Evolutionary conservation across 2,329 filamentous ascomycete genomes (phyloP), one percentile per base, ranked within the genome.

Genomic region (Monosporascus sp.): DNA sequence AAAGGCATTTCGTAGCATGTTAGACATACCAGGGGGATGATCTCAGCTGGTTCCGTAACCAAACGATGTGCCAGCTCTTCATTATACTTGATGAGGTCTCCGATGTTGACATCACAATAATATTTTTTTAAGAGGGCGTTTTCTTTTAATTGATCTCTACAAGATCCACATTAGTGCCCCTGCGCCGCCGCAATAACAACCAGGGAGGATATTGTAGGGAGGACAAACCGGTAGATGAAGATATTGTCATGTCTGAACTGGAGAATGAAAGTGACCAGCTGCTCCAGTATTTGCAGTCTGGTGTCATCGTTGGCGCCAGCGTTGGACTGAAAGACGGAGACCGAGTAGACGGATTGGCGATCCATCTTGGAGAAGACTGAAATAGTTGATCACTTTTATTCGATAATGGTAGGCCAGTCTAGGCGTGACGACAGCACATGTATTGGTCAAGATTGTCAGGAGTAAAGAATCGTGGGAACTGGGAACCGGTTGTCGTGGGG

Each of bases 101-200:
- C 90, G 63, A 99, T 90, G 70, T 99, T 92, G 68, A 99, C 84
- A 70, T 99, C 93, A 76, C 94, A 97, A 72, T 87, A 97, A 75
- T 91, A 97, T 64, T 92, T 91, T 70, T 96, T 94, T 43, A 96
- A 80, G 1, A 97, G 82, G 7, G 94, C 91, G 75, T 99, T 99
- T 69, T 97, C 91, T 64, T 90, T 85, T 55, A 99, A 83, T 73
- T 97, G 94, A 66, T 97, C 93, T 82, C 94, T 95, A 63, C 3
- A 26, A 7, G 47, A 7, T 11, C 5, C 52, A 77, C 55, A 77
- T 69, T 38, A 22, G 14, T n/a, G 9, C 22, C 9, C 14, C 17
- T 20, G 11, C 19, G 7, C 19, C 7, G 9, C 2, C 8, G 19
- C 19, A 14, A 43, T 40, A 20, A 43, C 14, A 20, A 11, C 40